phyloP scores from a whole-genome alignment of 225 moss, liverwort and hornwort species.

The Polytrichum formosum region DNA sequence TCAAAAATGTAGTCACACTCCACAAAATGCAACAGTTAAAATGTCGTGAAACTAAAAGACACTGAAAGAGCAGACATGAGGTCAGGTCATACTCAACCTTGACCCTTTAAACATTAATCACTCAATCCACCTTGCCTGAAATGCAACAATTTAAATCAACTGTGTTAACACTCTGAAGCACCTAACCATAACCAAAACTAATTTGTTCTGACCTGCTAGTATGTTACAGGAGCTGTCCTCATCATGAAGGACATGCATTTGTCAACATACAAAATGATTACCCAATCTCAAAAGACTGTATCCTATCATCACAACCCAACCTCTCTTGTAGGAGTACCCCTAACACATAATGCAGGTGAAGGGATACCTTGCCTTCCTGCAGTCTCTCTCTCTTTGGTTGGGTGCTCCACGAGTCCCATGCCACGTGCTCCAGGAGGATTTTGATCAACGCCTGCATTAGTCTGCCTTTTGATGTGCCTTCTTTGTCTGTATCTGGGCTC shows the following conservation, averaged over 20 bases:
- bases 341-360: conserved; percentile 20
- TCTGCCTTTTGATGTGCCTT: conserved; percentile 18
- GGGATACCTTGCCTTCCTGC: conserved; percentile 27
- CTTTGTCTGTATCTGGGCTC: conserved; percentile 24
- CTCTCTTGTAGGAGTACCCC: conserved; percentile 19
- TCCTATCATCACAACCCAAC: conserved; percentile 7
- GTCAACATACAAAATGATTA: neutral
- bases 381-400: conserved; percentile 4
- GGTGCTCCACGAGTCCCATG: conserved; percentile 12
- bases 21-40: neutral
- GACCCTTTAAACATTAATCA: neutral
- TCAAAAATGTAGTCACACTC: no score
- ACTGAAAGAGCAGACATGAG: neutral
- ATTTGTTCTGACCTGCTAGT: neutral
- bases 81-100: neutral
- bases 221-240: neutral
- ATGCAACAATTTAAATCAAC: neutral
- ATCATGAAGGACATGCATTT: neutral
- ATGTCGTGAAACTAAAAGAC: neutral
- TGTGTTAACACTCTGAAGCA: neutral
- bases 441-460: conserved; percentile 13
- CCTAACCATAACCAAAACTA: neutral
- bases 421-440: conserved; percentile 9
- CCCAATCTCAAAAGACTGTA: neutral
- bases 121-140: neutral